A percentile compares a stretch with the other conserved stretches of the same genome.
Evolutionary conservation across 352 stramenopile species (phyloP).

Genomic region (Globisporangium perplexum): DNA sequence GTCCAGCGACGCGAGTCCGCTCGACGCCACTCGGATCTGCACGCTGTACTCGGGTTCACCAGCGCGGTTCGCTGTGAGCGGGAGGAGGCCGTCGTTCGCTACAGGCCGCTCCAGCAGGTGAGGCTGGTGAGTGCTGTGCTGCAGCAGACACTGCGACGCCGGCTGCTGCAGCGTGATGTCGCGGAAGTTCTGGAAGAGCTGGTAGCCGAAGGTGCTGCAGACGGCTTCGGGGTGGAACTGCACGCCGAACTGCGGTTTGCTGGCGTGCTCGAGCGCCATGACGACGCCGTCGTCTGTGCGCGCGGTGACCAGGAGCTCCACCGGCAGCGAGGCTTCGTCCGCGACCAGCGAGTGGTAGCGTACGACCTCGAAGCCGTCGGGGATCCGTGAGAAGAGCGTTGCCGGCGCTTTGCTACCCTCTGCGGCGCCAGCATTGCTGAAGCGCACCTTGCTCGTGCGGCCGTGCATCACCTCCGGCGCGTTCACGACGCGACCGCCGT

Average conservation of each 20-base stretch:
- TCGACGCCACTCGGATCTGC: conserved; percentile 28
- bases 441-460: conserved; percentile 74
- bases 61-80: neutral
- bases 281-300: conserved; percentile 66
- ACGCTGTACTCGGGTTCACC: conserved; percentile 24
- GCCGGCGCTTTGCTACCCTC: neutral
- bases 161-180: conserved; percentile 44
- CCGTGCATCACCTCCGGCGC: conserved; percentile 93
- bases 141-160: conserved; percentile 37
- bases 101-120: conserved; percentile 5
- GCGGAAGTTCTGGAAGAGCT: conserved; percentile 89
- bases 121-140: conserved; percentile 32
- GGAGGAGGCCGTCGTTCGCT: neutral
- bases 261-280: conserved; percentile 88
- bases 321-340: conserved; percentile 32
- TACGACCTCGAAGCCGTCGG: conserved; percentile 87
- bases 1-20: conserved; percentile 37
- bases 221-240: conserved; percentile 98
- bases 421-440: conserved; percentile 7
- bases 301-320: conserved; percentile 53
- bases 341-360: conserved; percentile 96
- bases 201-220: conserved; percentile 80
- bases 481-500: conserved; percentile 78
- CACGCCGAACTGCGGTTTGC: conserved; percentile 90
- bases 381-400: conserved; percentile 53